Base-by-base conservation (phyloP, 1,284 basidiomycete genomes). In the Butyriboletus appendiculatus region DNA sequence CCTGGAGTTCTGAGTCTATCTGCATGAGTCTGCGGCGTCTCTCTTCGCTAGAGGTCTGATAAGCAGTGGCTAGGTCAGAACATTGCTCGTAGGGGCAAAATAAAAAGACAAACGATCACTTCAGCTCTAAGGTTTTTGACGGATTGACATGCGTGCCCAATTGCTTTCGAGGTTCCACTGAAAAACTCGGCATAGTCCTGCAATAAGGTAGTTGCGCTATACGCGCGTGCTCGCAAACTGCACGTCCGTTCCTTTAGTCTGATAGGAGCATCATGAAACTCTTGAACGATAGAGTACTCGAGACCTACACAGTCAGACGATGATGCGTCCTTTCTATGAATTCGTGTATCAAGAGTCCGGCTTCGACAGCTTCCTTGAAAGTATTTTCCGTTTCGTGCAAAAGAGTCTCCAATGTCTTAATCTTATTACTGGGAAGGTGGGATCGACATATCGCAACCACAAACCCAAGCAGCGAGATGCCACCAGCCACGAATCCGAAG, bases 381-480 rank as follows among this genome's bases (percentile, higher is more conserved):
- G 3, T 16, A 4, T 1, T 3, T 10, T 55, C 43, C 0, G 57
- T 55, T 9, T 55, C 57, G 0, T 47, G 24, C 5, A 59, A 26
- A 0, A 58, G 18, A 1, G 24, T 5, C 11, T 55, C 52, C 20
- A 58, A 14, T 11, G 2, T 22, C 22, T 58, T 58, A 28, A 59
- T 59, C 12, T 50, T 59, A 2, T 38, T 45, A 5, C 47, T 59
- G 0, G 57, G 57, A 3, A 58, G 47, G 10, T 58, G 46, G 2
- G 51, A 8, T 1, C 37, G 47, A 4, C 22, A 43, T 1, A 45
- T 2, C 4, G 12, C 18, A 5, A 48, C 15, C 0, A 49, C 3
- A 22, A 59, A 3, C 0, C 34, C 9, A 0, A 56, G 34, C 8
- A 58, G 20, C 2, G 57, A 39, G 14, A 49, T 28, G 0, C 18